Base-by-base conservation (phyloP, 306 rosid species). In the Geum urbanum region DNA sequence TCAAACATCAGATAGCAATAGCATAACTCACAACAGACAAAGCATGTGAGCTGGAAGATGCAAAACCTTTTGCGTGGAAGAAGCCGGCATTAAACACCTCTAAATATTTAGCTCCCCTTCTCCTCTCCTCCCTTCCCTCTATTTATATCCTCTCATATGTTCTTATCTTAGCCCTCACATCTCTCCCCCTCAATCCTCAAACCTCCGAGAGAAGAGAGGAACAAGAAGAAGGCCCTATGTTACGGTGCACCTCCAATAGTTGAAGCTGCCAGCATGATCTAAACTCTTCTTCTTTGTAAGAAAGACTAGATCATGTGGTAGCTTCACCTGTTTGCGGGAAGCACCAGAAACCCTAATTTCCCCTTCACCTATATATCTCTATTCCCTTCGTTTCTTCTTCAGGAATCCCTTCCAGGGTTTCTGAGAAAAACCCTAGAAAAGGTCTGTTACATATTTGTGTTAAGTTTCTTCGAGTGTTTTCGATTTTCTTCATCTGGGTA, bases 231-330 rank as follows among this genome's bases (percentile, higher is more conserved):
- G 8, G 10, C 16, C 16, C 54, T 10, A 65, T 56, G 43, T 19
- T 50, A 24, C 65, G 75, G 76, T 86, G 96, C 86, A 77, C 84
- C 82, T 74, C 72, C 77, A 86, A 27, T 66, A 65, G 96, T 67
- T 90, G 91, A 90, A 90, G 96, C 96, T 90, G 96, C 96, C 96
- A 90, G 94, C 96, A 87, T 90, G 96, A 90, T 90, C 96, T 90
- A 81, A 64, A 62, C 77, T 83, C 77, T 65, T 78, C 76, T 63
- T 15, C 0, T 32, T 32, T 7, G 18, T 40, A 49, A 53, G 78
- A 39, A 69, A 76, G 86, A 81, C 67, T 44, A 86, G 96, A 90
- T 87, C 96, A 90, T 90, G 73, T 72, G 87, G 88, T 79, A 73
- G 83, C 75, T 90, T 90, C 96, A 87, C 77, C 94, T 82, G 85